Percentiles rank a stretch among this genome's conserved stretches.
Conservation (phyloP, 495 filamentous ascomycete genomes). For the Aspergillus olivimuriae region DNA sequence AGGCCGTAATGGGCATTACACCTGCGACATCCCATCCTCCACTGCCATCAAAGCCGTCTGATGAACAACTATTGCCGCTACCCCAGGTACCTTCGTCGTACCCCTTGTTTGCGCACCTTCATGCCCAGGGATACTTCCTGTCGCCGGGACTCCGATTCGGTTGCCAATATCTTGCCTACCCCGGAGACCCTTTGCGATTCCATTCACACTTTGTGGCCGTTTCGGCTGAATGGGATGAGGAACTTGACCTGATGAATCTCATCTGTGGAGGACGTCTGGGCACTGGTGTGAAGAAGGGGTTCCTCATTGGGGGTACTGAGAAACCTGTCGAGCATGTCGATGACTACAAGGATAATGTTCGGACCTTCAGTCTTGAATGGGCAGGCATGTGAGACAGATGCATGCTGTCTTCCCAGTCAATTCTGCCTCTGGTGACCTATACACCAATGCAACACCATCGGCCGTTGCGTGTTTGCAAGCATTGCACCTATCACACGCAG, state of each 20-base stretch:
- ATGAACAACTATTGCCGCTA: slow-evolving; percentile 22
- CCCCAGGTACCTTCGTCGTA: slow-evolving; percentile 47
- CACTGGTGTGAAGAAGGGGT: slow-evolving; percentile 94
- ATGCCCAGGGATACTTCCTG: slow-evolving; percentile 74
- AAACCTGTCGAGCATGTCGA: slow-evolving; percentile 22
- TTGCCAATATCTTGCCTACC: slow-evolving; percentile 89
- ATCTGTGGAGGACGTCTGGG: slow-evolving; percentile 81
- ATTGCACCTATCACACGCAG: no score
- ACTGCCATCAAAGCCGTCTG: slow-evolving; percentile 29
- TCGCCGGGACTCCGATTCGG: slow-evolving; percentile 91
- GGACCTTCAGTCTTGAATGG: slow-evolving; percentile 78
- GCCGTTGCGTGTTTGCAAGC: no score
- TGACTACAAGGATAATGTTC: slow-evolving; percentile 34
- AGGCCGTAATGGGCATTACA: slow-evolving; percentile 41
- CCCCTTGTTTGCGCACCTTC: slow-evolving; percentile 58
- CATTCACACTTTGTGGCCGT: slow-evolving; percentile 87
- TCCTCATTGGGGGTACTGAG: slow-evolving; percentile 67
- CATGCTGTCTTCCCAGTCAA: background rate
- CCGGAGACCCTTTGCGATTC: slow-evolving; percentile 89
- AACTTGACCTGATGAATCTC: slow-evolving; percentile 75
- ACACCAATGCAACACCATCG: background rate
- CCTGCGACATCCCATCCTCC: slow-evolving; percentile 55
- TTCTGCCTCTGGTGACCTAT: background rate
- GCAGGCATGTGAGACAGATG: slow-evolving; percentile 59
- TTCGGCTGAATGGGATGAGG: slow-evolving; percentile 75